phyloP scores from a whole-genome alignment of 345 rosid species.

The Eutrema yunnanense region DNA sequence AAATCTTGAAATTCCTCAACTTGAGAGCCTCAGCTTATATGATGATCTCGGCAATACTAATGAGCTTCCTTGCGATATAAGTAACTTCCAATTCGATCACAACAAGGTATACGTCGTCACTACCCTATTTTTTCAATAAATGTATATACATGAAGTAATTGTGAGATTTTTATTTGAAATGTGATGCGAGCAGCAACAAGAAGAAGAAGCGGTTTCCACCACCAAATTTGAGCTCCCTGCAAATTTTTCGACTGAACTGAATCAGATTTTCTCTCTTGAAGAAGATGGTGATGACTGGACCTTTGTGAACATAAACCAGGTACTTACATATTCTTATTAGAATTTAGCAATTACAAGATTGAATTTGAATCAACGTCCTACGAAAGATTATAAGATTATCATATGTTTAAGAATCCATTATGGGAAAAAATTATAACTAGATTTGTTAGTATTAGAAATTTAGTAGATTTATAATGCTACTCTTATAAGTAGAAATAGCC shows the following conservation, averaged over 20 bases:
- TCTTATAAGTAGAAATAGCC: not conserved
- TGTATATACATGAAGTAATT: not conserved
- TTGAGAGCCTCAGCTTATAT: constrained; percentile 4
- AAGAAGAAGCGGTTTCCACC: constrained; percentile 6
- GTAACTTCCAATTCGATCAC: not conserved
- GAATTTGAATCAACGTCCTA: not conserved
- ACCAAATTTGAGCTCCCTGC: constrained; percentile 2
- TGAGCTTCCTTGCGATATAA: constrained; percentile 9
- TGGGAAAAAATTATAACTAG: not conserved
- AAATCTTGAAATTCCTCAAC: constrained; percentile 7
- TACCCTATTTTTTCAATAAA: not conserved
- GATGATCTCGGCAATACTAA: not conserved
- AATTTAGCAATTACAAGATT: not conserved
- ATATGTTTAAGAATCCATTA: not conserved
- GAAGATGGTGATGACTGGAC: not conserved
- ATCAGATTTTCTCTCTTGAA: constrained; percentile 7
- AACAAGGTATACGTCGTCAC: constrained; percentile 8
- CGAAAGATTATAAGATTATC: not conserved
- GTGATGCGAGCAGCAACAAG: constrained; percentile 5
- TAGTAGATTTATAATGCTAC: not conserved
- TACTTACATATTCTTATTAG: not conserved
- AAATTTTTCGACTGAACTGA: not conserved
- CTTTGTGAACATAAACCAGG: constrained; percentile 15
- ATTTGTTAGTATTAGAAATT: not conserved
- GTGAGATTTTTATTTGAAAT: not conserved